These are phyloP conservation scores for Sugiyamaella smithiae DNA, from an alignment of 805 yeast genomes.

Conservation along the genomic window DNA sequence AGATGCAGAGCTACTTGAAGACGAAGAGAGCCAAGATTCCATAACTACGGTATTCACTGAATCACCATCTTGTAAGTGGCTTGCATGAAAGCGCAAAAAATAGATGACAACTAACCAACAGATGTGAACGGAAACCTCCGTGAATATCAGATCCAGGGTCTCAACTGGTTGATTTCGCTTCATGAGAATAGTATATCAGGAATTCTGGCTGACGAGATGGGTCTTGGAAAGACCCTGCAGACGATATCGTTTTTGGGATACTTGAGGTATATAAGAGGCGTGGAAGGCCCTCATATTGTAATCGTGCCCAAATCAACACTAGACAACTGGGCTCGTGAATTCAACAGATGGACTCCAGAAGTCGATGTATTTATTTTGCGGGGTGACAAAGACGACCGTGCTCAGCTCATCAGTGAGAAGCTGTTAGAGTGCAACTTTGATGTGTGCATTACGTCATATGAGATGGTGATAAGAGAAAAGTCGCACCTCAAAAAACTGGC, in stretches of 20 bases:
- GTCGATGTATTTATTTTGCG: conserved; percentile 80
- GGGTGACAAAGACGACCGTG: conserved; percentile 81
- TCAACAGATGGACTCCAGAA: conserved; percentile 92
- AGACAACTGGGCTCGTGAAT: conserved; percentile 96
- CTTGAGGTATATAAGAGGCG: conserved; percentile 66
- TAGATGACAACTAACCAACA: too few relatives aligned
- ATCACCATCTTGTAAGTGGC: conserved; percentile 57
- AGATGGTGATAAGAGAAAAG: conserved; percentile 89
- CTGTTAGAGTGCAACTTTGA: conserved; percentile 77
- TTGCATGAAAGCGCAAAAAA: too few relatives aligned
- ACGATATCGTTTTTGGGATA: conserved; percentile 91
- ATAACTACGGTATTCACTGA: conserved; percentile 71
- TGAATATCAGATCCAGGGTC: conserved; percentile 91
- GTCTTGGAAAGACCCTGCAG: conserved; percentile 92
- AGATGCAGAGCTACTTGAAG: conserved; percentile 88
- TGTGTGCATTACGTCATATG: conserved; percentile 86
- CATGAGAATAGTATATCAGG: conserved; percentile 87
- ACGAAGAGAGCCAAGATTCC: conserved; percentile 54
- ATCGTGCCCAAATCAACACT: conserved; percentile 94
- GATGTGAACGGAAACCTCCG: conserved; percentile 67
- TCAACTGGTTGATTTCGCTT: conserved; percentile 88
- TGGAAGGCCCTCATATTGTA: conserved; percentile 87
- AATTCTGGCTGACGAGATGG: conserved; percentile 97
- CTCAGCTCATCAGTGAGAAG: conserved; percentile 52
- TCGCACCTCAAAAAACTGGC: conserved; percentile 70